These are phyloP conservation scores for Alternaria incomplexa DNA, from an alignment of 2,329 filamentous ascomycete genomes.

Conservation along the genomic window DNA sequence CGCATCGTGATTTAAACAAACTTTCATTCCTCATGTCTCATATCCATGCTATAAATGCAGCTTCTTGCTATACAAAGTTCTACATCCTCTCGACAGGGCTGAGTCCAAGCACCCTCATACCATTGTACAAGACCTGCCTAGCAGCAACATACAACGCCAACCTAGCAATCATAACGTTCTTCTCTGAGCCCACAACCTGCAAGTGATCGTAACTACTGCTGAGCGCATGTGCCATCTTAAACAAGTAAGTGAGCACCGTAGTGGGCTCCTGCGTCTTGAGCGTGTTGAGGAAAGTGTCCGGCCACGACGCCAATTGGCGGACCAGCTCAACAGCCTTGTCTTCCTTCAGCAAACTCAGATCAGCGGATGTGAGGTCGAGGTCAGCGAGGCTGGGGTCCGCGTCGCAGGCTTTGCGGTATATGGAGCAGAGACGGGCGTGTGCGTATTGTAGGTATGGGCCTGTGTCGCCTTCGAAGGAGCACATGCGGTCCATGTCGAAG, in stretches of 20 bases:
- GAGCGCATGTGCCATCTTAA: slow-evolving; percentile 83
- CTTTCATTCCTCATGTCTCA: neutral
- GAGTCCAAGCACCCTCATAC: slow-evolving; percentile 81
- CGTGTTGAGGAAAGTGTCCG: slow-evolving; percentile 83
- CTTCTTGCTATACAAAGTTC: neutral
- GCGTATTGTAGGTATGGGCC: slow-evolving; percentile 87
- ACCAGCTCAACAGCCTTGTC: slow-evolving; percentile 75
- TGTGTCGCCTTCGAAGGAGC: slow-evolving; percentile 83
- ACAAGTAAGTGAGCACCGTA: slow-evolving; percentile 73
- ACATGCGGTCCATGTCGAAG: slow-evolving; percentile 83
- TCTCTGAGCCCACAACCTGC: slow-evolving; percentile 80
- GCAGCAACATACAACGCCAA: slow-evolving; percentile 74
- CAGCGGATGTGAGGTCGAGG: slow-evolving; percentile 69
- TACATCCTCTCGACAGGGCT: slow-evolving; percentile 71
- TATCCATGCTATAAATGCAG: neutral
- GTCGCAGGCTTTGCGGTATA: slow-evolving; percentile 59
- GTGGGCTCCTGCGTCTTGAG: slow-evolving; percentile 81
- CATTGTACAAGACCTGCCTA: slow-evolving; percentile 77
- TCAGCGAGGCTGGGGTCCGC: slow-evolving; percentile 54
- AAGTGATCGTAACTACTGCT: slow-evolving; percentile 83
- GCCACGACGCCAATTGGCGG: slow-evolving; percentile 80
- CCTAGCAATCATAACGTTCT: slow-evolving; percentile 71
- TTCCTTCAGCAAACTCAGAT: slow-evolving; percentile 73
- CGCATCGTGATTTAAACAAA: neutral
- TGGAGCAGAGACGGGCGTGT: slow-evolving; percentile 52